Percentiles rank a stretch among this genome's conserved stretches.
phyloP scores from a whole-genome alignment of 306 rosid species.

The Medicago ruthenica region DNA sequence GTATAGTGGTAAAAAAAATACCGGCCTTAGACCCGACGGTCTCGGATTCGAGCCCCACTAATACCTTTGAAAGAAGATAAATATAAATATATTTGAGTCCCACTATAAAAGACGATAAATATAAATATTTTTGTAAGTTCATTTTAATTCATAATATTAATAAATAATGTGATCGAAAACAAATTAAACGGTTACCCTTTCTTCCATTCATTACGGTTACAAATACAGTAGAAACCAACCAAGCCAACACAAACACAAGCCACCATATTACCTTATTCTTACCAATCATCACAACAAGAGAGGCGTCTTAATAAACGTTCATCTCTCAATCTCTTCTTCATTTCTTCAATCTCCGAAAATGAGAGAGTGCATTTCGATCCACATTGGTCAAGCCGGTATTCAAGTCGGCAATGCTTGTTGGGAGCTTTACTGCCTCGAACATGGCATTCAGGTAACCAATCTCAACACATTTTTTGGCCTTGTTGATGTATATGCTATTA shows the following conservation, averaged over 20 bases:
- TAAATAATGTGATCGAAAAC: background rate
- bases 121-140: no score
- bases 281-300: background rate
- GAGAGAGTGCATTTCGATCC: slow-evolving; percentile 63
- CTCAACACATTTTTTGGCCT: background rate
- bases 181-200: background rate
- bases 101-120: no score
- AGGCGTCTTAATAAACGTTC: slow-evolving; percentile 72
- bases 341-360: background rate
- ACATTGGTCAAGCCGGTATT: slow-evolving; percentile 80
- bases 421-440: slow-evolving; percentile 63
- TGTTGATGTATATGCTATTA: background rate
- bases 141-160: no score
- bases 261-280: background rate
- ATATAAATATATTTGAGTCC: no score
- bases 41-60: no score
- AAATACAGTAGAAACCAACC: slow-evolving; percentile 1
- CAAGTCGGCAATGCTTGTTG: slow-evolving; percentile 78
- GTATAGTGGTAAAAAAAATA: no score
- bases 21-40: no score
- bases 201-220: background rate
- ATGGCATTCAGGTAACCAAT: slow-evolving; percentile 61
- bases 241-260: background rate
- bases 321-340: slow-evolving; percentile 1
- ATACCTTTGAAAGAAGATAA: no score